phyloP scores from a whole-genome alignment of 2,329 filamentous ascomycete species.

The Tolypocladium tropicale region DNA sequence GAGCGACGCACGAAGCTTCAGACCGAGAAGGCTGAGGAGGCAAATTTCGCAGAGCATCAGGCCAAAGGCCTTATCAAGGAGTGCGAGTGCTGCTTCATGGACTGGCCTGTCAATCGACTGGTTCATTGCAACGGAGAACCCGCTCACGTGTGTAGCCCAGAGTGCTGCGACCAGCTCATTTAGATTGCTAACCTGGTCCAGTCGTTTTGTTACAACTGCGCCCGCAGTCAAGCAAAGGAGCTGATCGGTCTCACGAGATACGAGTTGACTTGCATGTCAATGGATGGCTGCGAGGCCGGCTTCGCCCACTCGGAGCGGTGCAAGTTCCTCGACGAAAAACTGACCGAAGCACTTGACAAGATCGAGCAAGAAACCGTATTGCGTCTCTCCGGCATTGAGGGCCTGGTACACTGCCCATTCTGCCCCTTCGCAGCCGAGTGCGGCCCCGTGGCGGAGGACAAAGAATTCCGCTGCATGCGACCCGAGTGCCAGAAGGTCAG shows the following conservation, averaged over 20 bases:
- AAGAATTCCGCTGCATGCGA: constrained; percentile 63
- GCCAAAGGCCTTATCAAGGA: constrained; percentile 47
- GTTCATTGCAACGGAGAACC: constrained; percentile 52
- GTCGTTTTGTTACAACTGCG: constrained; percentile 62
- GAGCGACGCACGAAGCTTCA: constrained; percentile 21
- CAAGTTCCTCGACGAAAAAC: constrained; percentile 46
- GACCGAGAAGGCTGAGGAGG: constrained; percentile 20
- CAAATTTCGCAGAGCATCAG: constrained; percentile 31
- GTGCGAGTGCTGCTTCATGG: constrained; percentile 64
- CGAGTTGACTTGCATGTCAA: constrained; percentile 60
- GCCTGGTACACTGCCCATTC: constrained; percentile 68
- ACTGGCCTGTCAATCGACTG: constrained; percentile 56
- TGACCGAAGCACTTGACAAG: constrained; percentile 52
- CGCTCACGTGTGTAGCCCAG: constrained; percentile 32
- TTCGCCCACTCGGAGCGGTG: constrained; percentile 48
- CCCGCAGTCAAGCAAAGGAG: constrained; percentile 52
- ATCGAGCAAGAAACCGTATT: constrained; percentile 63
- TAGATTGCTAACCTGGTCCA: constrained; percentile 10
- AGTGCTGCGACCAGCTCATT: background rate
- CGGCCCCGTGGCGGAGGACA: constrained; percentile 54
- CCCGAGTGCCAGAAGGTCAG: constrained; percentile 52
- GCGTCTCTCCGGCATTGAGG: constrained; percentile 58
- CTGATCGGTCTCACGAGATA: constrained; percentile 62
- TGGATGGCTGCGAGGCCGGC: constrained; percentile 50
- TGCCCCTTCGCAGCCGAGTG: constrained; percentile 73